These are phyloP conservation scores for Powellomyces hirtus DNA, from an alignment of 192 early-diverging fungal species.

Conservation along the genomic window DNA sequence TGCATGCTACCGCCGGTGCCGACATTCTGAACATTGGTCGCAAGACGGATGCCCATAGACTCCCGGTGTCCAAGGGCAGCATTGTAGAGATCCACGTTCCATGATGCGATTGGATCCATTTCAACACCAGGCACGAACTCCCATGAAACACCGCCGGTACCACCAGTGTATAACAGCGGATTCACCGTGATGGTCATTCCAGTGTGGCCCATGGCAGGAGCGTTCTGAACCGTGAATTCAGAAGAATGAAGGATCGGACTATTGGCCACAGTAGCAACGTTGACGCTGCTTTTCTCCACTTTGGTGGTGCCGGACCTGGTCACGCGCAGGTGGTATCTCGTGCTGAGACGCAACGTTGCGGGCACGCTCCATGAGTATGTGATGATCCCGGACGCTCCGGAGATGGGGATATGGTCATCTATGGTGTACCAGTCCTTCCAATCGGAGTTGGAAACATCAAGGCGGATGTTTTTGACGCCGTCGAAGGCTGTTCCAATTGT, in stretches of 20 bases:
- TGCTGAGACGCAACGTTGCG: constrained; percentile 1
- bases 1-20: neutral
- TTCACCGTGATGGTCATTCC: neutral
- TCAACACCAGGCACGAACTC: neutral
- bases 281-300: neutral
- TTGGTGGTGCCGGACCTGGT: neutral
- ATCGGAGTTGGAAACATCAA: constrained; percentile 8
- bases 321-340: constrained; percentile 11
- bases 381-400: neutral
- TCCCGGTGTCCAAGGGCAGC: neutral
- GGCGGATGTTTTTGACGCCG: constrained; percentile 1
- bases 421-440: constrained; percentile 11
- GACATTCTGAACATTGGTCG: neutral
- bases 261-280: neutral
- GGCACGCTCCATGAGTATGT: constrained; percentile 16
- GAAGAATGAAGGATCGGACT: constrained; percentile 4
- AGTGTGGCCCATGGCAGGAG: neutral
- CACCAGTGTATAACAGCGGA: neutral
- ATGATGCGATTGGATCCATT: neutral
- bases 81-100: constrained; percentile 21
- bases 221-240: neutral
- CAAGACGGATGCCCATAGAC: constrained; percentile 2
- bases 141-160: neutral
- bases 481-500: constrained; percentile 14
- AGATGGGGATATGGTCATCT: neutral